A percentile compares a stretch with the other conserved stretches of the same genome.
These are phyloP conservation scores for Tausonia pullulans DNA, from an alignment of 1,284 basidiomycete species.

Conservation along the genomic window DNA sequence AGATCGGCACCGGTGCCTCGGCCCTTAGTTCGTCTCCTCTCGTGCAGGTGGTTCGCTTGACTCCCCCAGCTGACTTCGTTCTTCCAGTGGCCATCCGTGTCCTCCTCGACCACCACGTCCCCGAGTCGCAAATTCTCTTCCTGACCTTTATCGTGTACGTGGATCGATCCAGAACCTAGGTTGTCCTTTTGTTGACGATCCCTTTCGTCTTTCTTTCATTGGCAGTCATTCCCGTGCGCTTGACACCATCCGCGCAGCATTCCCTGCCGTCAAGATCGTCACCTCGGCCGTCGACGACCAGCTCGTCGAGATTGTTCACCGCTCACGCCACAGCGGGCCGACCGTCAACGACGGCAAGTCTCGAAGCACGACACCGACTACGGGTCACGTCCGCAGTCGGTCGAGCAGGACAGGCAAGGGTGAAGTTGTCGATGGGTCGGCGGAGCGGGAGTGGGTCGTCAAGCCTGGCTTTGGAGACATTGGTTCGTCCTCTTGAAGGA, in stretches of 20 bases:
- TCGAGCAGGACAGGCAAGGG: background rate
- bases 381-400: background rate
- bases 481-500: background rate
- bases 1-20: constrained; percentile 90
- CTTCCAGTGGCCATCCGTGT: constrained; percentile 82
- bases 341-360: background rate
- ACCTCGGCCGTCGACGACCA: constrained; percentile 40
- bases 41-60: no score
- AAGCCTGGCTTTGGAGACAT: constrained; percentile 15
- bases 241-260: constrained; percentile 5
- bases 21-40: constrained; percentile 46
- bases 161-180: background rate
- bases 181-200: background rate
- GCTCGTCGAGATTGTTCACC: background rate
- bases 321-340: background rate
- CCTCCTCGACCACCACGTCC: constrained; percentile 87
- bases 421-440: background rate
- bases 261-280: constrained; percentile 52
- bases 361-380: background rate
- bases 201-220: background rate
- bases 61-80: background rate
- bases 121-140: constrained; percentile 64
- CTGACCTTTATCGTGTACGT: constrained; percentile 21
- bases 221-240: constrained; percentile 5
- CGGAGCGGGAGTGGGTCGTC: constrained; percentile 12